These are phyloP conservation scores for Lepiota brunneoincarnata DNA, from an alignment of 768 basidiomycete species.

Conservation along the genomic window DNA sequence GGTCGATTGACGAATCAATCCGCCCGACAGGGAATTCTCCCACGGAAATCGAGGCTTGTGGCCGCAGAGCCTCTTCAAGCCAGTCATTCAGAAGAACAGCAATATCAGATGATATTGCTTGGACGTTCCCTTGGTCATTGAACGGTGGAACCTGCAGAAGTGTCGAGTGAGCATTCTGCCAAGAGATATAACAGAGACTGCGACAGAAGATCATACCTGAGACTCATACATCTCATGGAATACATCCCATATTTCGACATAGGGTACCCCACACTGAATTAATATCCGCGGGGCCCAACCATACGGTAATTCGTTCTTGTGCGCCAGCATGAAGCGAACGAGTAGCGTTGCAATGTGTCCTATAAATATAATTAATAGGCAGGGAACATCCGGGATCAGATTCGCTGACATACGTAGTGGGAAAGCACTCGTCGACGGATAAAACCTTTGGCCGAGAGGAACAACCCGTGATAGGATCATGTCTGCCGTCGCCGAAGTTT, in stretches of 20 bases:
- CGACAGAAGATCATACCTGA: constrained; percentile 50
- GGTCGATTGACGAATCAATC: constrained; percentile 69
- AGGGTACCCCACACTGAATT: constrained; percentile 78
- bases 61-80: constrained; percentile 73
- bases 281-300: constrained; percentile 86
- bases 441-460: constrained; percentile 80
- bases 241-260: constrained; percentile 80
- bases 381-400: neutral
- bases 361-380: constrained; percentile 27
- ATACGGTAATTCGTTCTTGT: constrained; percentile 53
- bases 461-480: constrained; percentile 62
- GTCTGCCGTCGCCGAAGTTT: constrained; percentile 54
- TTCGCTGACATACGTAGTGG: constrained; percentile 65
- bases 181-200: neutral
- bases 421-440: constrained; percentile 88
- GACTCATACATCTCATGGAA: constrained; percentile 87
- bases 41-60: constrained; percentile 59
- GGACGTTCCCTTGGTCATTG: constrained; percentile 76
- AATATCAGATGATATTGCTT: constrained; percentile 79
- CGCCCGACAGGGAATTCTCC: constrained; percentile 77
- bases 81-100: constrained; percentile 79
- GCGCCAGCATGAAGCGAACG: constrained; percentile 67
- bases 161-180: constrained; percentile 1
- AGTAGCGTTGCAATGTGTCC: constrained; percentile 76
- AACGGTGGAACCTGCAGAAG: constrained; percentile 70